These are phyloP conservation scores for Mucor sp. DNA, from an alignment of 371 early-diverging fungal species.

Conservation along the genomic window DNA sequence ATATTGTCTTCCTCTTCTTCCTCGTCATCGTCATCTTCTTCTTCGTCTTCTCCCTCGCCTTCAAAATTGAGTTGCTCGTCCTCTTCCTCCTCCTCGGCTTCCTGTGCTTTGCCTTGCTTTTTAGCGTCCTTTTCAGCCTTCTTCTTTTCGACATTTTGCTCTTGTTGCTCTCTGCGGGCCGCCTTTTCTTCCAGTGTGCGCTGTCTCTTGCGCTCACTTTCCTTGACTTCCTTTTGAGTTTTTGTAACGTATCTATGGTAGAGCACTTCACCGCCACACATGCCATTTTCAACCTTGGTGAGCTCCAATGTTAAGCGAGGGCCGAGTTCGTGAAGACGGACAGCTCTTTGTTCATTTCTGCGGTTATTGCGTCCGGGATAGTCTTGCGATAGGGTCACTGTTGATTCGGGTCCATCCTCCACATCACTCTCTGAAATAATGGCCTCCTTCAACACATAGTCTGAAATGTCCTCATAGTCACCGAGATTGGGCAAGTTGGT, in stretches of 20 bases:
- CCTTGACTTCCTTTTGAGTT: constrained; percentile 69
- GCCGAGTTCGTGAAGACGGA: constrained; percentile 88
- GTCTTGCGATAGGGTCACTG: constrained; percentile 83
- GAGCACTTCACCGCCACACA: constrained; percentile 93
- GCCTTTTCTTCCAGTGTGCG: constrained; percentile 64
- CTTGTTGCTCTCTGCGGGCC: constrained; percentile 75
- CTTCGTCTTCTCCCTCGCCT: constrained; percentile 34
- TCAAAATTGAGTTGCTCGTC: constrained; percentile 6
- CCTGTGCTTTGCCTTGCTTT: constrained; percentile 50
- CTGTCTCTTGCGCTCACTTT: constrained; percentile 58
- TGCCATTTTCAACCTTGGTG: constrained; percentile 88
- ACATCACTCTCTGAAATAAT: constrained; percentile 90
- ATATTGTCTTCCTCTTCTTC: constrained; percentile 30
- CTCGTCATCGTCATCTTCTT: constrained; percentile 27
- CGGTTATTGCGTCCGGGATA: constrained; percentile 74
- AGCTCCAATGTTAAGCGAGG: constrained; percentile 90
- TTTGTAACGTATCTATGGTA: constrained; percentile 80
- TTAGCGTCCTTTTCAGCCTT: constrained; percentile 60
- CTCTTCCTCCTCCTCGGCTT: constrained; percentile 44
- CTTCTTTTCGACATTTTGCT: constrained; percentile 81
- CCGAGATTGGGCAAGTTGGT: constrained; percentile 80
- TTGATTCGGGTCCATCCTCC: constrained; percentile 84
- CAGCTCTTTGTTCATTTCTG: constrained; percentile 80
- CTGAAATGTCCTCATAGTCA: constrained; percentile 87
- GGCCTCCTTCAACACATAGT: constrained; percentile 87